Evolutionary conservation across 108 stramenopile genomes (phyloP), one percentile per base, ranked within the genome.

Genomic region (Skeletonema costatum): DNA sequence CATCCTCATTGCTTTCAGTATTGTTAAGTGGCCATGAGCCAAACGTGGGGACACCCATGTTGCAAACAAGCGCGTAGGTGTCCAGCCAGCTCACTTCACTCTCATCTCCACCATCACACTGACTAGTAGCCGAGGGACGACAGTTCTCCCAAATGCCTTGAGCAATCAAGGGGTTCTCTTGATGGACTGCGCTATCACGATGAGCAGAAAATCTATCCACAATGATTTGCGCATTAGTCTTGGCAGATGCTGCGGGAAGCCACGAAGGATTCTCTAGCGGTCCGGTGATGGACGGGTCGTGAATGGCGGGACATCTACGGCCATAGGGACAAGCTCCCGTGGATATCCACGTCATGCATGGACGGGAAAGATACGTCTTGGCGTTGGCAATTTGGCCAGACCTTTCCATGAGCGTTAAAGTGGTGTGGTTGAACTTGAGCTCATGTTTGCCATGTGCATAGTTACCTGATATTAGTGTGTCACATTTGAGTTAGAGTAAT

Each of bases 381-480:
- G 50, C 86, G 19, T 83, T 90, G 75, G 90, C 89, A 35, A 93
- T 82, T 60, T 91, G 60, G 0, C 90, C 90, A 12, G 85, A 89
- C 25, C 64, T 21, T 13, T 94, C 90, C 48, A 93, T 51, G 69
- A 93, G 92, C 68, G 87, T 75, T 13, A 97, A 29, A 33, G 48
- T 14, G 25, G 48, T 71, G 36, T 85, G 90, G 35, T 88, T 94
- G 64, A 87, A 88, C 66, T 94, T 87, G 13, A 97, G 82, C 61
- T 97, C 96, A 36, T 91, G 85, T 53, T 97, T 92, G 14, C 96
- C 93, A 78, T 97, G 96, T 7, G 96, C 96, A 68, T 91, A 97
- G 67, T 89, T 91, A 73, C 96, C 94, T 33, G 32, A 14, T 35
- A 35, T 5, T 11, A 12, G 5, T 32, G 25, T 12, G 48, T 33